These are phyloP conservation scores for Dissophora globulifera DNA, from an alignment of 192 early-diverging fungal genomes.

Conservation along the genomic window DNA sequence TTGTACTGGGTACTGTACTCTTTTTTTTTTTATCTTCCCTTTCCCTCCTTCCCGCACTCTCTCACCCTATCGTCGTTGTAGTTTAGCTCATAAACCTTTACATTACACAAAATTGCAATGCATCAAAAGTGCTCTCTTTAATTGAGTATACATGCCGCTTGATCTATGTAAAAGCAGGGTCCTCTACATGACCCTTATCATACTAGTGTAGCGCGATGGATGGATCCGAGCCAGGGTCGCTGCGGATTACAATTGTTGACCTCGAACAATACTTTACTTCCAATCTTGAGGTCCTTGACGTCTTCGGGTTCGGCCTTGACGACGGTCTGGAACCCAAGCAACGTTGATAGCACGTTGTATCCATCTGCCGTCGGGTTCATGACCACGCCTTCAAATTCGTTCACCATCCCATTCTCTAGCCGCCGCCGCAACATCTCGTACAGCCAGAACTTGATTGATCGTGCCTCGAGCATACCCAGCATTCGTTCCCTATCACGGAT, in stretches of 20 bases:
- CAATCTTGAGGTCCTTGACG: constrained; percentile 8
- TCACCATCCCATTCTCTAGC: constrained; percentile 34
- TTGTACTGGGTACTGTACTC: too few relatives aligned
- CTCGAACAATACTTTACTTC: constrained; percentile 33
- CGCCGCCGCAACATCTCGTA: constrained; percentile 65
- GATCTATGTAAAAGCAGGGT: too few relatives aligned
- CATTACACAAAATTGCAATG: too few relatives aligned
- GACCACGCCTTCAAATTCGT: constrained; percentile 20
- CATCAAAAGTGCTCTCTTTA: too few relatives aligned
- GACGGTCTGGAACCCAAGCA: constrained; percentile 32
- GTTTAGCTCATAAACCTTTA: too few relatives aligned
- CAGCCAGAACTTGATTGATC: constrained; percentile 63
- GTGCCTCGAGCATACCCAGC: constrained; percentile 54
- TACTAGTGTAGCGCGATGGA: constrained; percentile 9
- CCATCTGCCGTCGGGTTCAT: constrained; percentile 38
- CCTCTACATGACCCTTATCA: too few relatives aligned
- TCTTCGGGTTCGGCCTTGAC: constrained; percentile 25
- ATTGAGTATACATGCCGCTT: too few relatives aligned
- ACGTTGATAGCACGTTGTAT: constrained; percentile 40
- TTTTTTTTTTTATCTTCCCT: too few relatives aligned
- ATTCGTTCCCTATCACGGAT: constrained; percentile 61
- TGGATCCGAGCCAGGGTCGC: constrained; percentile 26
- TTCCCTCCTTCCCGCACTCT: too few relatives aligned
- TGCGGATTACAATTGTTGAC: constrained; percentile 31
- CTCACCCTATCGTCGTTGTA: too few relatives aligned